Base-by-base conservation (phyloP, 768 basidiomycete genomes). In the Naganishia vaughanmartiniae region DNA sequence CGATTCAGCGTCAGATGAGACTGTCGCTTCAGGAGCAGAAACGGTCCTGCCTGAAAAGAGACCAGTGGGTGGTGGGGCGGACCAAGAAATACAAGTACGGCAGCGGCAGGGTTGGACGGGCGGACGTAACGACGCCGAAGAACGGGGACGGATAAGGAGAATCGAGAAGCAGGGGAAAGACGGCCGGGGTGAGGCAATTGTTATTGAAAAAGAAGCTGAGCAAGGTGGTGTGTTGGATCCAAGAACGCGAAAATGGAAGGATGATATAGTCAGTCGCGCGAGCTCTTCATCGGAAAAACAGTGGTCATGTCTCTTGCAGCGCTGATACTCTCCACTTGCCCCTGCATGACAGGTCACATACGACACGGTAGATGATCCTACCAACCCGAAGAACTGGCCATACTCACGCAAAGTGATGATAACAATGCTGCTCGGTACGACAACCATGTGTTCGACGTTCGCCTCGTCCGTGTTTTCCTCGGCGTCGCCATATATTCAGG, bases 371-470 rank as follows among this genome's bases (percentile, higher is more conserved):
- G 72, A 74, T 54, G 77, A 82, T 72, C 77, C 78, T 0, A 66
- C 31, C 4, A 80, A 81, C 66, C 78, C 79, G 0, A 76, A 77
- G 54, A 81, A 82, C 69, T 80, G 76, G 75, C 57, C 73, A 12
- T 67, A 68, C 53, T 17, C 53, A 5, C 73, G 72, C 28, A 81
- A 78, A 71, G 56, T 75, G 26, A 7, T 55, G 21, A 69, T 75
- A 10, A 77, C 76, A 1, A 54, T 78, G 54, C 66, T 81, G 1
- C 75, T 76, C 55, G 81, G 81, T 0, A n/a, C 72, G 28, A 78
- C 76, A 1, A 81, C 81, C 11, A 78, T 80, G 78, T 77, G 74
- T 48, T 75, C 79, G 21, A 80, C 81, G 0, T 81, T 81, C 57
- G 79, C 81, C 24, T 72, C 74, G 24, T 34, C 53, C 42, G 58